These are phyloP conservation scores for Auricularia cornea DNA, from an alignment of 768 basidiomycete species.

Conservation along the genomic window DNA sequence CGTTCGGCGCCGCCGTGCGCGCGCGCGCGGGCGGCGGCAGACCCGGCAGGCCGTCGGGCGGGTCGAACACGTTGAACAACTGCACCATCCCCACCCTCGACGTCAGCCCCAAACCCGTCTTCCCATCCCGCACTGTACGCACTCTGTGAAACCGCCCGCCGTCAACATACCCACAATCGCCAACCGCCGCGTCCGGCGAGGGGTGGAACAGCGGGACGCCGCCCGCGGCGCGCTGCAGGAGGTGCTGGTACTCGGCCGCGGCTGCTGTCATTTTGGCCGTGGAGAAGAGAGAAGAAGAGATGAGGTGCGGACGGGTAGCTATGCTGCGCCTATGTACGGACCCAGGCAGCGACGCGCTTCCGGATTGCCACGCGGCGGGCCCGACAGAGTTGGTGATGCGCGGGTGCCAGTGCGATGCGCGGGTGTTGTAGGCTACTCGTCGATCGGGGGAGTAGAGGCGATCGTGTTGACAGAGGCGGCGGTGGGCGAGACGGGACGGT, in stretches of 20 bases:
- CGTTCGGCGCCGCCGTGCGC: background rate
- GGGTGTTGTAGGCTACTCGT: too few species aligned
- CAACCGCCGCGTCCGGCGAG: background rate
- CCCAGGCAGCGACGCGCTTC: too few species aligned
- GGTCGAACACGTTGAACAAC: background rate
- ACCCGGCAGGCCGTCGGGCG: background rate
- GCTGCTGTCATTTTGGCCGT: background rate
- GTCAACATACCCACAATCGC: background rate
- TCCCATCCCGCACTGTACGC: too few species aligned
- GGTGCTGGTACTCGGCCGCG: background rate
- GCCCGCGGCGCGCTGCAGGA: background rate
- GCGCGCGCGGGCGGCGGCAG: background rate
- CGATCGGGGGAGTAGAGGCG: too few species aligned
- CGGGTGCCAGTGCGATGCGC: too few species aligned
- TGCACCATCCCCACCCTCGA: background rate
- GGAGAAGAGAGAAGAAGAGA: background rate
- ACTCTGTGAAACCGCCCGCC: background rate
- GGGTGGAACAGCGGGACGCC: background rate
- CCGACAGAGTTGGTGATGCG: too few species aligned
- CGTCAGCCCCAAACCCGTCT: too few species aligned
- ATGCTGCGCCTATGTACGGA: too few species aligned
- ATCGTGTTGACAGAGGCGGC: too few species aligned
- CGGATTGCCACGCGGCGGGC: too few species aligned
- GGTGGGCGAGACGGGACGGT: too few species aligned
- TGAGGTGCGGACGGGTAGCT: too few species aligned